Percentiles rank a stretch among this genome's conserved stretches.
Evolutionary conservation across 495 filamentous ascomycete genomes (phyloP).

Genomic region (Glarea lozoyensis): DNA sequence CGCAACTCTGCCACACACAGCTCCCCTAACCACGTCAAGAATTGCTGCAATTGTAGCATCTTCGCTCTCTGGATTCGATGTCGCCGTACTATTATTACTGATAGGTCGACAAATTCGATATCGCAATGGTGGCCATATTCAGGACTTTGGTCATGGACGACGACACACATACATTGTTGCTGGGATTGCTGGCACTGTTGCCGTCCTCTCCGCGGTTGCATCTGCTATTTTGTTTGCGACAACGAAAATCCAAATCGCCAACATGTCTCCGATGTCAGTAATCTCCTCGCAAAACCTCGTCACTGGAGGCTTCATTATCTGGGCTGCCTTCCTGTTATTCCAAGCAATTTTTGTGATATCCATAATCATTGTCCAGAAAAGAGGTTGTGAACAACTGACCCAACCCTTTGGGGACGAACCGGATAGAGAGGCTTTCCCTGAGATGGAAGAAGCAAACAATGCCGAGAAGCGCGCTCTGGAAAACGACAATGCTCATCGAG

Average conservation of each 20-base stretch:
- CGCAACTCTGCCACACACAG: constrained; percentile 13
- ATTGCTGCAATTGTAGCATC: constrained; percentile 22
- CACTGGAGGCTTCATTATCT: constrained; percentile 22
- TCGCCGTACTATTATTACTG: constrained; percentile 14
- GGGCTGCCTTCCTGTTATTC: constrained; percentile 19
- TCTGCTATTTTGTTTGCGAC: constrained; percentile 19
- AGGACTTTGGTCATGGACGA: constrained; percentile 16
- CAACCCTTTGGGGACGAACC: constrained; percentile 11
- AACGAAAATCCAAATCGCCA: constrained; percentile 12
- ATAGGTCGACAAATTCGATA: constrained; percentile 13
- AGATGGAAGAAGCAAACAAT: constrained; percentile 18
- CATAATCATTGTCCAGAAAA: constrained; percentile 19
- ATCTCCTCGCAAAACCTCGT: constrained; percentile 16
- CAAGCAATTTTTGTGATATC: constrained; percentile 20
- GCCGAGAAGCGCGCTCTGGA: constrained; percentile 9
- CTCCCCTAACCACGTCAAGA: constrained; percentile 4
- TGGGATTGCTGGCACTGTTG: constrained; percentile 12
- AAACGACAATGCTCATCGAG: constrained; percentile 4
- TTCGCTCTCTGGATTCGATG: constrained; percentile 13
- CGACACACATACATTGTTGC: constrained; percentile 19
- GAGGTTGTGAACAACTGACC: constrained; percentile 14
- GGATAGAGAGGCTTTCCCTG: constrained; percentile 9
- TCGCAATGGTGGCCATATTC: constrained; percentile 16
- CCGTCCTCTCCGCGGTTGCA: constrained; percentile 10
- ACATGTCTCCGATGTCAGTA: constrained; percentile 13